phyloP scores from a whole-genome alignment of 1,139 yeast genomes.

The Entelexis sorbosivorans region DNA sequence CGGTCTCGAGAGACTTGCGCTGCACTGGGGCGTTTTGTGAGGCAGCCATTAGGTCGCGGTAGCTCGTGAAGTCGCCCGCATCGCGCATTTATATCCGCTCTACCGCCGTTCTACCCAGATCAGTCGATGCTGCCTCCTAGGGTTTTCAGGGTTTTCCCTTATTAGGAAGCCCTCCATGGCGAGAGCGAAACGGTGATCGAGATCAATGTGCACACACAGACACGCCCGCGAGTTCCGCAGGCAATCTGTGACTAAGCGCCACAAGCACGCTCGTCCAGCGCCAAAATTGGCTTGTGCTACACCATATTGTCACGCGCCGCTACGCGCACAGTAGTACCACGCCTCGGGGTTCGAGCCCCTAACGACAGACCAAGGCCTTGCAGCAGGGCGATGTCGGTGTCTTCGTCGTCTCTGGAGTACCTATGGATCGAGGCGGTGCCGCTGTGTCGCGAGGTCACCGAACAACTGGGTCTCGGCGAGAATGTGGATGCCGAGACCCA shows the following conservation, averaged over 20 bases:
- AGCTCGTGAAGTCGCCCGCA: background rate
- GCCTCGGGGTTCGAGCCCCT: too few relatives aligned
- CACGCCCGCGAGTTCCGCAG: too few relatives aligned
- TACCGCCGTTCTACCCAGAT: background rate
- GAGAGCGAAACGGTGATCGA: too few relatives aligned
- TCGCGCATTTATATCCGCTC: background rate
- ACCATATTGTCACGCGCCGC: background rate
- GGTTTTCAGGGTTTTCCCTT: slow-evolving; percentile 2
- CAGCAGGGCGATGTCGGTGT: slow-evolving; percentile 20
- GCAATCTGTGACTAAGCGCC: too few relatives aligned
- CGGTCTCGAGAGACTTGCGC: background rate
- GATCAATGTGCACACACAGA: too few relatives aligned
- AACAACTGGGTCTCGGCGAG: slow-evolving; percentile 28
- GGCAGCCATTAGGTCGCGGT: background rate
- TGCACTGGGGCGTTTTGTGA: background rate
- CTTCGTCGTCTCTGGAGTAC: slow-evolving; percentile 36
- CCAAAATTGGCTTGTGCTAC: background rate
- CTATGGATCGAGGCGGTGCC: slow-evolving; percentile 70
- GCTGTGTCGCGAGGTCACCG: slow-evolving; percentile 48
- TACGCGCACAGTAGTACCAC: too few relatives aligned
- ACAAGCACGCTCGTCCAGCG: too few relatives aligned
- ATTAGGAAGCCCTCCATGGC: slow-evolving; percentile 4
- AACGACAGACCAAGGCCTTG: background rate
- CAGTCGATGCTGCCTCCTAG: background rate
- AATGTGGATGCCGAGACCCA: slow-evolving; percentile 44